Evolutionary conservation across 371 early-diverging fungal genomes (phyloP).

Genomic region (Syncephalastrum contaminatum): DNA sequence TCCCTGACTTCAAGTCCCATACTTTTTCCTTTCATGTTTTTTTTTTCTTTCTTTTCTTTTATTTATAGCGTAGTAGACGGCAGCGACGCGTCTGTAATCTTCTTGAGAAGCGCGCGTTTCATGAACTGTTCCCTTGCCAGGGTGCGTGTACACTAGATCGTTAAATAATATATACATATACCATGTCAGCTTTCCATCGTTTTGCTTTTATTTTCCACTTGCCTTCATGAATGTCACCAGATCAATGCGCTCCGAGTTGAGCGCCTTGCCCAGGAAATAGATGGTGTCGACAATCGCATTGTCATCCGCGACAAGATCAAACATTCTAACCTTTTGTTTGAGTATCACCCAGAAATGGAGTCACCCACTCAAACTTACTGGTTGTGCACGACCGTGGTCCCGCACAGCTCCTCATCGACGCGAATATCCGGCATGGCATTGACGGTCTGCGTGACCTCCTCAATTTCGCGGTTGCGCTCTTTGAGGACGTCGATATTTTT

Average conservation of each 20-base stretch:
- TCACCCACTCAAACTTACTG: slow-evolving; percentile 60
- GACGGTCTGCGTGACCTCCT: slow-evolving; percentile 49
- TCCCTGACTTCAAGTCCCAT: no score
- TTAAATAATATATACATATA: slow-evolving; percentile 5
- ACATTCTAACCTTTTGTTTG: no score
- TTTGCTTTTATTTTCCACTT: slow-evolving; percentile 8
- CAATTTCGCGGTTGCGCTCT: slow-evolving; percentile 53
- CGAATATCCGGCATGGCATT: slow-evolving; percentile 61
- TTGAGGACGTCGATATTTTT: slow-evolving; percentile 63
- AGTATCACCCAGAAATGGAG: no score
- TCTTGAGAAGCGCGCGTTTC: slow-evolving; percentile 80
- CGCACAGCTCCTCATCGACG: slow-evolving; percentile 68
- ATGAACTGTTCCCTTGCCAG: slow-evolving; percentile 87
- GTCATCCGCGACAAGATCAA: slow-evolving; percentile 86
- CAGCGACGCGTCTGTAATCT: slow-evolving; percentile 28
- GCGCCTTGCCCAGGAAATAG: slow-evolving; percentile 77
- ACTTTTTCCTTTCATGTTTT: no score
- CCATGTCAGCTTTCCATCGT: slow-evolving; percentile 11
- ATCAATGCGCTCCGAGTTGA: slow-evolving; percentile 70
- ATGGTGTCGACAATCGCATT: slow-evolving; percentile 90
- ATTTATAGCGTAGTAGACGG: no score
- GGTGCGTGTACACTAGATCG: slow-evolving; percentile 64
- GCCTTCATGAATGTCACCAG: slow-evolving; percentile 72
- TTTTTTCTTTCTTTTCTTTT: no score
- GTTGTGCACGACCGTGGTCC: slow-evolving; percentile 71